phyloP scores from a whole-genome alignment of 441 rosid species.

The Gossypium gossypioides region DNA sequence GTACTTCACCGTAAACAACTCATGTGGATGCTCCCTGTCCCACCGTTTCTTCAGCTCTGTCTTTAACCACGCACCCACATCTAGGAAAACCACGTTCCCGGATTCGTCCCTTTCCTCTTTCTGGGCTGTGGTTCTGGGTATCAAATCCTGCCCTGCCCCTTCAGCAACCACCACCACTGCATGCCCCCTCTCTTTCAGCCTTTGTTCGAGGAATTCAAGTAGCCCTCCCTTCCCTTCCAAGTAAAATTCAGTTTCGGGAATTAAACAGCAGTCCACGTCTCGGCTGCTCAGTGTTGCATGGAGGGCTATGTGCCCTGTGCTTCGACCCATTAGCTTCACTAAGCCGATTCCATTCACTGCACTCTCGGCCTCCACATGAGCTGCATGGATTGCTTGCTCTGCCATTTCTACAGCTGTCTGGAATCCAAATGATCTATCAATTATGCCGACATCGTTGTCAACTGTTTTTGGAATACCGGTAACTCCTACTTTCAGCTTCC shows the following conservation, averaged over 20 bases:
- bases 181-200: constrained; percentile 46
- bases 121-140: constrained; percentile 33
- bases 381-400: constrained; percentile 50
- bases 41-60: constrained; percentile 68
- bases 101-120: constrained; percentile 70
- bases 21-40: constrained; percentile 47
- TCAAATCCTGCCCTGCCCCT: constrained; percentile 78
- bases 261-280: constrained; percentile 81
- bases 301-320: constrained; percentile 83
- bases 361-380: constrained; percentile 8
- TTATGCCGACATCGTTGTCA: constrained; percentile 77
- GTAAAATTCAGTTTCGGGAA: constrained; percentile 65
- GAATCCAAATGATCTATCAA: constrained; percentile 81
- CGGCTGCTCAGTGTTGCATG: constrained; percentile 82
- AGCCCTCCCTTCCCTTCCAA: constrained; percentile 69
- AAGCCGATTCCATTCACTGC: constrained; percentile 33
- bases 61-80: constrained; percentile 77
- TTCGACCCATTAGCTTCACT: constrained; percentile 84
- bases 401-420: constrained; percentile 92
- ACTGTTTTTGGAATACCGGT: constrained; percentile 79
- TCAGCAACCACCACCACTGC: constrained; percentile 78
- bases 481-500: constrained; percentile 22
- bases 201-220: constrained; percentile 50
- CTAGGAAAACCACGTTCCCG: constrained; percentile 69
- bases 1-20: constrained; percentile 60